A percentile compares a stretch with the other conserved stretches of the same genome.
phyloP scores from a whole-genome alignment of 2,329 filamentous ascomycete genomes.

The Exophiala aquamarina region DNA sequence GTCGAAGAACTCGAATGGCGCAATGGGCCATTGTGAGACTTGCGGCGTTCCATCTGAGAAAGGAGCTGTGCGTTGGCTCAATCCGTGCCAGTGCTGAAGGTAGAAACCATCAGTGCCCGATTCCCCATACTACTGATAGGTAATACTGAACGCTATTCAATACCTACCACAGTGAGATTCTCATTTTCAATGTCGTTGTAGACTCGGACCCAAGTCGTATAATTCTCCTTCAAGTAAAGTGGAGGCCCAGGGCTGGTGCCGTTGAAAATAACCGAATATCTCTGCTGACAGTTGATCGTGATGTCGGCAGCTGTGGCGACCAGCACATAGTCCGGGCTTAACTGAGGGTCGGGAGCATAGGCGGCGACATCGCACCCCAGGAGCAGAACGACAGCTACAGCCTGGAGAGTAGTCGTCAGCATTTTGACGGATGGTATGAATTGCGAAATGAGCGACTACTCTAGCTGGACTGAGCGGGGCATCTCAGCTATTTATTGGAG shows the following conservation, averaged over 20 bases:
- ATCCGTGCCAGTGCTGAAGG: conserved; percentile 63
- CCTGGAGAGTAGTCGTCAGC: not conserved
- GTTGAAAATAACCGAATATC: conserved; percentile 53
- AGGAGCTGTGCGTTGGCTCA: conserved; percentile 59
- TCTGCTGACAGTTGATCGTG: conserved; percentile 46
- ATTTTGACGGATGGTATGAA: not conserved
- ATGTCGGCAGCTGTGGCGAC: conserved; percentile 30
- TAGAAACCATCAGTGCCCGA: not conserved
- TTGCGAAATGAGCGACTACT: too few species aligned
- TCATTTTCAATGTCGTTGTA: conserved; percentile 55
- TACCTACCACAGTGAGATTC: conserved; percentile 57
- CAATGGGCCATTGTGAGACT: conserved; percentile 66
- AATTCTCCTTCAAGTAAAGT: conserved; percentile 45
- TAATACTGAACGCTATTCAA: not conserved
- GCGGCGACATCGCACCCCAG: not conserved
- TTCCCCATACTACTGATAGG: not conserved
- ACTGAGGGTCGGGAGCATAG: not conserved
- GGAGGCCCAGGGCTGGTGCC: conserved; percentile 53
- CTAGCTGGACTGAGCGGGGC: too few species aligned
- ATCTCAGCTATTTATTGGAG: too few species aligned
- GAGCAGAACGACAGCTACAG: not conserved
- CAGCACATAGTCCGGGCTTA: conserved; percentile 1
- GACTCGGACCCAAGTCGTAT: conserved; percentile 56
- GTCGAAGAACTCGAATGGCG: conserved; percentile 62
- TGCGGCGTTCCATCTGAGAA: conserved; percentile 65